These are phyloP conservation scores for Fomitopsis serialis DNA, from an alignment of 768 basidiomycete genomes.

Conservation along the genomic window DNA sequence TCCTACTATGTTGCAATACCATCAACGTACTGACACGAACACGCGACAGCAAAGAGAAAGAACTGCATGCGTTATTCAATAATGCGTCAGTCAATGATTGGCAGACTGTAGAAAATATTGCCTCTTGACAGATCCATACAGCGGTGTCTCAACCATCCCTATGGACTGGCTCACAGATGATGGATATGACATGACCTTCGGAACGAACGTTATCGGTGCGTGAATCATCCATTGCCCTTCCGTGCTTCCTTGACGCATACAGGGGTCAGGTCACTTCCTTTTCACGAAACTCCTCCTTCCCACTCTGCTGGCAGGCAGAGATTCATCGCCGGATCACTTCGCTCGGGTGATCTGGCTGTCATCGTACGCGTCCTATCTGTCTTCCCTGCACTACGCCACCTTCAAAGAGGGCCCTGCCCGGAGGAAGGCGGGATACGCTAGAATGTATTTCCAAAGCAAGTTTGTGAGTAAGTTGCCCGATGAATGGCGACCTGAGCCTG, in stretches of 20 bases:
- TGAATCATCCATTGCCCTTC: neutral
- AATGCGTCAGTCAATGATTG: constrained; percentile 34
- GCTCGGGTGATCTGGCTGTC: constrained; percentile 42
- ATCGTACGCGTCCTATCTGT: constrained; percentile 30
- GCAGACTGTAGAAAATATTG: neutral
- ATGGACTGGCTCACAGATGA: constrained; percentile 29
- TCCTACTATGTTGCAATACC: constrained; percentile 33
- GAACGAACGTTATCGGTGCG: constrained; percentile 32
- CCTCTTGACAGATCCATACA: constrained; percentile 8
- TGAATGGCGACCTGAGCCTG: neutral
- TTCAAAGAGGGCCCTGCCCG: constrained; percentile 22
- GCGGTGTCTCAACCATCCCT: constrained; percentile 26
- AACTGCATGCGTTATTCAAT: constrained; percentile 42
- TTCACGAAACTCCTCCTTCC: constrained; percentile 51
- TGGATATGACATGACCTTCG: constrained; percentile 37
- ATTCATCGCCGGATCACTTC: constrained; percentile 33
- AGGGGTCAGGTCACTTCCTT: constrained; percentile 46
- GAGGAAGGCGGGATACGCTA: constrained; percentile 3
- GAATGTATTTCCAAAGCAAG: constrained; percentile 33
- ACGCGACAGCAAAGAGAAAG: constrained; percentile 32
- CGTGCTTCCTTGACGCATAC: neutral
- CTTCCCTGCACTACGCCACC: constrained; percentile 33
- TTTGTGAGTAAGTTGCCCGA: constrained; percentile 28
- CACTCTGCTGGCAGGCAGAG: constrained; percentile 31
- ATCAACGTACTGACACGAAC: constrained; percentile 53